These are phyloP conservation scores for Trichoderma polysporum DNA, from an alignment of 2,329 filamentous ascomycete species.

Conservation along the genomic window DNA sequence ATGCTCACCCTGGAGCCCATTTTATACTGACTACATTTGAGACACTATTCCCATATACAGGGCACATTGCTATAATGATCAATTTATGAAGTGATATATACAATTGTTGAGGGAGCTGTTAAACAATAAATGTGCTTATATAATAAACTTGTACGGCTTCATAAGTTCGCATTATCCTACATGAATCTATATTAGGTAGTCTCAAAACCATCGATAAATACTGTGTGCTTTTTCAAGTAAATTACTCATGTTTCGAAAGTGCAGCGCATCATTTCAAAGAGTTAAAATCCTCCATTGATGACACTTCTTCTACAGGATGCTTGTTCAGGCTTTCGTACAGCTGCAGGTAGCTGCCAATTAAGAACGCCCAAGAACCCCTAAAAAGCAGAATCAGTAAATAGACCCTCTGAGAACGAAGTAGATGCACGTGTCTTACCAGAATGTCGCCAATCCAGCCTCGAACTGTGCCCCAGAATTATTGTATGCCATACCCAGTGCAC, in stretches of 20 bases:
- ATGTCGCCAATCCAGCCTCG: slow-evolving; percentile 22
- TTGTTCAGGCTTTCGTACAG: slow-evolving; percentile 25
- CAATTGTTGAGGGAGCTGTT: not conserved
- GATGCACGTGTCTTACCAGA: slow-evolving; percentile 33
- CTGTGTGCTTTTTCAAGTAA: not conserved
- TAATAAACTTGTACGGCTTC: not conserved
- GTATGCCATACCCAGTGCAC: slow-evolving; percentile 47
- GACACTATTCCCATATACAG: not conserved
- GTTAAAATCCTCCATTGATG: not conserved
- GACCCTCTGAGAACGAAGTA: not conserved
- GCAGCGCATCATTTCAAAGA: not conserved
- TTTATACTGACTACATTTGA: not conserved
- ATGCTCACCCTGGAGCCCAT: not conserved
- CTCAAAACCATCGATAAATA: not conserved
- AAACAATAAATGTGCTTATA: not conserved
- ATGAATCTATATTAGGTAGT: not conserved
- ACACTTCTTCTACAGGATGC: slow-evolving; percentile 21
- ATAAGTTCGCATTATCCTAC: not conserved
- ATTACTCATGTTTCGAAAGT: not conserved
- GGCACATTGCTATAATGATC: not conserved
- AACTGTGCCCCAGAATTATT: slow-evolving; percentile 24
- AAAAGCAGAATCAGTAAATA: slow-evolving; percentile 49
- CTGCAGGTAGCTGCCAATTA: slow-evolving; percentile 31
- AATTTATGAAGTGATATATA: not conserved
- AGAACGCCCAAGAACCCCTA: slow-evolving; percentile 50